Base-by-base conservation (phyloP, 139 green algal genomes). In the Chlamydomonas incerta region DNA sequence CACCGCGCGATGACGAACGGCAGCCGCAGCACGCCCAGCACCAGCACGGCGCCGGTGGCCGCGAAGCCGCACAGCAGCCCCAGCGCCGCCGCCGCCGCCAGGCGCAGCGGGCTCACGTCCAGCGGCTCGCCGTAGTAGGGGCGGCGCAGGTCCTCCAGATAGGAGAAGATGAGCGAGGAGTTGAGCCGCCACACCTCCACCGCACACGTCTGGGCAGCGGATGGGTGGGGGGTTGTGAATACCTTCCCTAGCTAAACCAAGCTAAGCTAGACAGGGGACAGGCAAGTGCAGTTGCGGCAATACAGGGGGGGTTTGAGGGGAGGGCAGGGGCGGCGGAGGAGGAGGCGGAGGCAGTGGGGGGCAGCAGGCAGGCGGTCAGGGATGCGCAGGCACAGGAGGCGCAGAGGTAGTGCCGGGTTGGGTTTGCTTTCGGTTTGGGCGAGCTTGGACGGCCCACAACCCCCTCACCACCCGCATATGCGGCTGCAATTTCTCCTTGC, bases 41-140 rank as follows among this genome's bases (percentile, higher is more conserved):
- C 10, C 52, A 77, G 13, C 18, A 66, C 62, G 21, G 60, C 60
- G 0, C 41, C 3, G 8, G 60, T 47, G 24, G 35, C 41, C 11
- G 72, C 18, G 18, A 85, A 55, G 37, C 65, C 34, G n/a, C 67
- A 82, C 37, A 69, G 37, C 65, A 81, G 50, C 9, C 47, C 29
- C 57, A 81, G 55, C 69, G 81, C 10, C 33, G 52, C 35, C 46
- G 67, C 37, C 13, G 75, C 21, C 50, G 57, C 9, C 75, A 85
- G 37, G 28, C 52, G 74, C 31, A 74, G 29, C 21, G 76, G 31
- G 1, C 68, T 80, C 55, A 86, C 55, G 34, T 86, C 69, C 26
- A 80, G 68, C 55, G 68, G 68, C 55, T 86, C 69, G 20, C 69
- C 69, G 68, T 80, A 80, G 80, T 86, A 80, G 47, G 80, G 68